These are phyloP conservation scores for Choiromyces venosus DNA, from an alignment of 495 filamentous ascomycete species.

Conservation along the genomic window DNA sequence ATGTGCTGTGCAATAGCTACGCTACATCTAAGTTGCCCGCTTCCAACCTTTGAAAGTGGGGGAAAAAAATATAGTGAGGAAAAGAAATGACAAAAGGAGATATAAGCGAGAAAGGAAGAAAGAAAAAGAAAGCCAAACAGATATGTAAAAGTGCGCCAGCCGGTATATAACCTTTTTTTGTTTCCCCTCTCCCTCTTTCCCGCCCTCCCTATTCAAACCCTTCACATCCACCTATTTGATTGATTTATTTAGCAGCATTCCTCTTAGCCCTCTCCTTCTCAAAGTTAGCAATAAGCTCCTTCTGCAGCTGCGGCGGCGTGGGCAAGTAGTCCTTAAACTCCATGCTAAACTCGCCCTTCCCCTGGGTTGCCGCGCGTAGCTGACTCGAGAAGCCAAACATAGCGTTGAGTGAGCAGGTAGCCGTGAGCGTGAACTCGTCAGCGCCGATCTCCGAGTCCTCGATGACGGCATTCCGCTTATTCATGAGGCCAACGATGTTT, in stretches of 20 bases:
- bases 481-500: conserved; percentile 86
- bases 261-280: conserved; percentile 76
- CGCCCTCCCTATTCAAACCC: not conserved
- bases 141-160: conserved; percentile 26
- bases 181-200: not conserved
- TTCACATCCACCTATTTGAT: not conserved
- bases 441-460: conserved; percentile 90
- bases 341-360: conserved; percentile 98
- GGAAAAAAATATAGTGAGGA: not conserved
- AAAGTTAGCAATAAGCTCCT: conserved; percentile 82
- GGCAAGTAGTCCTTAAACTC: conserved; percentile 94
- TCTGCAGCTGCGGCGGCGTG: conserved; percentile 86
- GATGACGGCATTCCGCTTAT: conserved; percentile 93
- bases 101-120: not conserved
- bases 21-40: not conserved
- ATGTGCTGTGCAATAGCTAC: not conserved
- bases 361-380: conserved; percentile 89
- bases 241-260: conserved; percentile 48
- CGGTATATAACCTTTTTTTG: conserved; percentile 17
- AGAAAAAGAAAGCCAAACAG: conserved; percentile 13
- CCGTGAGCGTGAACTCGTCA: conserved; percentile 92
- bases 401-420: conserved; percentile 84
- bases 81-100: not conserved
- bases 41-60: not conserved
- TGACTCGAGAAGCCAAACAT: conserved; percentile 97